A percentile compares a stretch with the other conserved stretches of the same genome.
These are phyloP conservation scores for Fusarium paranaense DNA, from an alignment of 2,329 filamentous ascomycete genomes.

Conservation along the genomic window DNA sequence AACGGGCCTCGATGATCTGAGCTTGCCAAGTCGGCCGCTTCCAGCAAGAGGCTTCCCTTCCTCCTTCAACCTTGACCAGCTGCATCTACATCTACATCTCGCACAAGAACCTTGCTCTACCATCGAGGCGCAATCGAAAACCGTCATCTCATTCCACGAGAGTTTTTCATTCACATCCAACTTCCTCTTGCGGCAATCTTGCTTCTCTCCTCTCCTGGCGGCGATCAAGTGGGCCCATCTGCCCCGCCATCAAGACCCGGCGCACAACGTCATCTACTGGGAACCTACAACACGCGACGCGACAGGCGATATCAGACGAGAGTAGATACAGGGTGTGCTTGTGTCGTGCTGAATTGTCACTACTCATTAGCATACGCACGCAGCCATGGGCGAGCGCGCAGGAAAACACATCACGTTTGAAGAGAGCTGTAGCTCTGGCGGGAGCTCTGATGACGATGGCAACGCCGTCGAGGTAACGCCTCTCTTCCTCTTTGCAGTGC, in stretches of 20 bases:
- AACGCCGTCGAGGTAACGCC: constrained; percentile 62
- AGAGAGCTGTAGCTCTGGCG: constrained; percentile 52
- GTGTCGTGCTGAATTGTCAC: not conserved
- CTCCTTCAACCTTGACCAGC: not conserved
- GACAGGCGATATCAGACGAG: constrained; percentile 6
- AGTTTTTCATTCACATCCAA: not conserved
- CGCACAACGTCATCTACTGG: constrained; percentile 29
- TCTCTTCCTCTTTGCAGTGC: not conserved
- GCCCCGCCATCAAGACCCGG: constrained; percentile 28
- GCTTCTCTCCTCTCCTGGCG: not conserved
- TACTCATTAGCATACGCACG: not conserved
- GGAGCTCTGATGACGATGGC: constrained; percentile 62
- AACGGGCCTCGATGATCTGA: constrained; percentile 4
- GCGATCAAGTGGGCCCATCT: constrained; percentile 23
- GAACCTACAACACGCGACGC: constrained; percentile 15
- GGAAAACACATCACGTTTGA: constrained; percentile 47
- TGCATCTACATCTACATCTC: not conserved
- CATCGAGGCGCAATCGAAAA: not conserved
- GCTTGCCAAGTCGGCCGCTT: not conserved
- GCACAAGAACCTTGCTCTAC: not conserved
- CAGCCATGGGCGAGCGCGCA: constrained; percentile 31
- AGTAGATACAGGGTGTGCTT: not conserved
- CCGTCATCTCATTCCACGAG: not conserved
- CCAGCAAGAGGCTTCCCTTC: not conserved
- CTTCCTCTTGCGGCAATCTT: not conserved